Evolutionary conservation across 495 filamentous ascomycete genomes (phyloP).

Genomic region (Astrocystis sublimbata): DNA sequence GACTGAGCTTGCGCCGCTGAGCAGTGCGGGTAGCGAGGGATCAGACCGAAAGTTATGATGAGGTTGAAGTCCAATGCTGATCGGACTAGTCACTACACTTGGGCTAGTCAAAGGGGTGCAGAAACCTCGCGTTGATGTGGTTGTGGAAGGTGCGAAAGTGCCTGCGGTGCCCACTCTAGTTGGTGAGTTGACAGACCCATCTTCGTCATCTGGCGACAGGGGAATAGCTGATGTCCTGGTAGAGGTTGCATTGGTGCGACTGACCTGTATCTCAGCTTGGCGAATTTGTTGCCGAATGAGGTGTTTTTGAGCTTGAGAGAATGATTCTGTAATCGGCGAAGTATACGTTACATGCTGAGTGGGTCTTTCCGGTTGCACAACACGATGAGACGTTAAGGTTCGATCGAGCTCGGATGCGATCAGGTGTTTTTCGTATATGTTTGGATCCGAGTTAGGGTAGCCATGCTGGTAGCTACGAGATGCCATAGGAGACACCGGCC

Average conservation of each 20-base stretch:
- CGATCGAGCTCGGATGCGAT: slow-evolving; percentile 33
- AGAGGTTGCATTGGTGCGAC: slow-evolving; percentile 22
- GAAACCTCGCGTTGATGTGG: slow-evolving; percentile 44
- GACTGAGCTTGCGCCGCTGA: slow-evolving; percentile 80
- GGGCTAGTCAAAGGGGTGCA: slow-evolving; percentile 50
- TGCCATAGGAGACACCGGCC: slow-evolving; percentile 19
- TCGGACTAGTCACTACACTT: slow-evolving; percentile 56
- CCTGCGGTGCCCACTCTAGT: slow-evolving; percentile 40
- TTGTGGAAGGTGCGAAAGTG: slow-evolving; percentile 48
- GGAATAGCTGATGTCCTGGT: slow-evolving; percentile 23
- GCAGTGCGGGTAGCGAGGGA: slow-evolving; percentile 72
- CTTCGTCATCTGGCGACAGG: slow-evolving; percentile 53
- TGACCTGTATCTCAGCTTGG: slow-evolving; percentile 24
- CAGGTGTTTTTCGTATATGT: slow-evolving; percentile 44
- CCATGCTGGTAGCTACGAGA: slow-evolving; percentile 41
- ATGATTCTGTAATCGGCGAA: slow-evolving; percentile 32
- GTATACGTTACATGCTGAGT: slow-evolving; percentile 25
- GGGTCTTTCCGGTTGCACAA: slow-evolving; percentile 34
- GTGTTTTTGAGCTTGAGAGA: slow-evolving; percentile 31
- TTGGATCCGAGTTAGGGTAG: slow-evolving; percentile 49
- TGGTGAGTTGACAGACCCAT: slow-evolving; percentile 27
- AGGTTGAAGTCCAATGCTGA: slow-evolving; percentile 54
- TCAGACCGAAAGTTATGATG: slow-evolving; percentile 68
- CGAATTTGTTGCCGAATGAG: slow-evolving; percentile 26
- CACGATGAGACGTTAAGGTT: slow-evolving; percentile 43